Conservation (phyloP, 306 rosid genomes). For the Pachyrhizus erosus region DNA sequence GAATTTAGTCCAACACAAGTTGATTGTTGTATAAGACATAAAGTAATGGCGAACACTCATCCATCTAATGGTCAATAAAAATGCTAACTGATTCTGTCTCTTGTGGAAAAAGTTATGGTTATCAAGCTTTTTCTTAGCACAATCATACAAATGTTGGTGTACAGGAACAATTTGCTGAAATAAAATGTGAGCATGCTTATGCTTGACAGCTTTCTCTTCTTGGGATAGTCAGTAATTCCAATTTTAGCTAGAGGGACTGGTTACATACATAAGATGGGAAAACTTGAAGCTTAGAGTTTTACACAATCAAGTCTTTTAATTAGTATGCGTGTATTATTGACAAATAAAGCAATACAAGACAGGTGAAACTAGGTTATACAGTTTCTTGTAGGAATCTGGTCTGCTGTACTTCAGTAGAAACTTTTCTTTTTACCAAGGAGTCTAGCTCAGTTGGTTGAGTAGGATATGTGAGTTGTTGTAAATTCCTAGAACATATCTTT, state of each 20-base stretch:
- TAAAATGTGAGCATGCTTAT: background rate
- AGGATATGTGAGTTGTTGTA: too few relatives aligned
- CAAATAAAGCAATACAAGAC: background rate
- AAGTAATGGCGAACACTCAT: background rate
- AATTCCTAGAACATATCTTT: too few relatives aligned
- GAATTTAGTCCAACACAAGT: background rate
- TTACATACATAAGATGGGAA: background rate
- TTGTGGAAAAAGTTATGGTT: background rate
- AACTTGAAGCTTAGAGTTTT: conserved; percentile 18
- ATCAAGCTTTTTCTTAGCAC: background rate
- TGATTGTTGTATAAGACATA: conserved; percentile 13
- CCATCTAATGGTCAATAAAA: background rate
- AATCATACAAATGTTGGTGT: background rate
- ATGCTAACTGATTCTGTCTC: background rate
- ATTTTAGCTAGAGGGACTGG: background rate
- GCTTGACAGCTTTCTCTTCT: background rate
- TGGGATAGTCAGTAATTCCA: conserved; percentile 11
- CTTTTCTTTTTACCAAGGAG: too few relatives aligned
- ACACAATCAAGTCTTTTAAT: conserved; percentile 4
- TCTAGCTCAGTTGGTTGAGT: too few relatives aligned
- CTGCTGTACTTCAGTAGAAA: background rate
- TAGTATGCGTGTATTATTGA: background rate
- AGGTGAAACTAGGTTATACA: background rate
- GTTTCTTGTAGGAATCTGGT: background rate
- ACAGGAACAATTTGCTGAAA: background rate